Evolutionary conservation across 2,329 filamentous ascomycete species (phyloP), one percentile per base, ranked within the genome.

Genomic region (Verticillium dahliae): DNA sequence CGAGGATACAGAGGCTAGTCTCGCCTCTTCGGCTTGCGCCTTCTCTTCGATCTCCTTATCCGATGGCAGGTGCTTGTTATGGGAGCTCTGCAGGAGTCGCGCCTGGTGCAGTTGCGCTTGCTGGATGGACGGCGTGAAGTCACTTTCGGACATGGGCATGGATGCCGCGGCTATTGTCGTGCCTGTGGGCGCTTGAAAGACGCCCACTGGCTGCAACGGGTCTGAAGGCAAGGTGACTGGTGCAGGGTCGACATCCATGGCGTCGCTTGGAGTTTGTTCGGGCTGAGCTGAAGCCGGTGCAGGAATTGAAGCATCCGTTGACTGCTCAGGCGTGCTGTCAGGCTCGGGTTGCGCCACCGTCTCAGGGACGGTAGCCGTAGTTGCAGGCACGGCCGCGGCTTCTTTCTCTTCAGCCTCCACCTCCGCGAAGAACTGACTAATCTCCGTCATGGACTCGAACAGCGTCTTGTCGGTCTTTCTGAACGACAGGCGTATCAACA

Each of bases 381-480:
- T 13, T 57, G 52, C 61, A 1, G 60, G 55, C 15, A 63, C 50
- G 6, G 66, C 60, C 14, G 65, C 65, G 37, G 65, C 59, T 27
- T 63, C 61, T 15, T 65, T 69, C 39, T 65, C 52, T 27, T 65
- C 65, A 33, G 71, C 69, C 45, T 76, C 73, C 58, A 83, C 74
- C 0, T 82, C 78, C 27, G 79, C 85, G 74, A 96, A 96, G 70
- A 90, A 92, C 65, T 86, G 80, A 27, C 84, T 83, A 64, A 98
- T 97, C 70, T 94, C 84, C 56, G 81, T 78, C 87, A 97, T 92
- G 10, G 94, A 94, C 65, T 94, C 90, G 67, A 92, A 91, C 34
- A 98, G 76, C 2, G 92, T 92, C 71, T 85, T 86, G 13, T 90
- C 87, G 6, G 91, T 95, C 65, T 82, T 82, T 71, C 84, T 87